Evolutionary conservation across 352 stramenopile genomes (phyloP).

Genomic region (Phytopythium litorale): DNA sequence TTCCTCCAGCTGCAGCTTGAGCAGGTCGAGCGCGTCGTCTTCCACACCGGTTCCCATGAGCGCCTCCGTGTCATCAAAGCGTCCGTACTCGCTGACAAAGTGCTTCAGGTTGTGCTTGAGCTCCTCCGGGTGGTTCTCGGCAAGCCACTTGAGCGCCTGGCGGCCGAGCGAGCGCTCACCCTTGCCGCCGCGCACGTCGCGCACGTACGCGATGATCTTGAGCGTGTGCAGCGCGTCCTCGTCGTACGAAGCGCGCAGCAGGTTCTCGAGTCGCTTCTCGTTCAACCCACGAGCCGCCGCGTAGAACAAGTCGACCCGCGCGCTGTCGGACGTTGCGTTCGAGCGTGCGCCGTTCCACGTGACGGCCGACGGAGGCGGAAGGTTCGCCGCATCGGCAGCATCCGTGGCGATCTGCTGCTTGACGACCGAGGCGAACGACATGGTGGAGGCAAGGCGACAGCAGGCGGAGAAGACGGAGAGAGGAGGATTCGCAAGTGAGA

Average conservation of each 20-base stretch:
- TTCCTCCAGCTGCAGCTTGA: conserved; percentile 23
- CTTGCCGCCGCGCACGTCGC: conserved; percentile 45
- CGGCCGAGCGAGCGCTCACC: conserved; percentile 39
- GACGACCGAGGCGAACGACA: conserved; percentile 21
- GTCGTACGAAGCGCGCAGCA: conserved; percentile 34
- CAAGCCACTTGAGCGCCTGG: conserved; percentile 34
- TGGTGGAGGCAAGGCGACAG: neutral
- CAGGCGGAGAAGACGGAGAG: neutral
- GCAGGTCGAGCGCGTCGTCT: conserved; percentile 32
- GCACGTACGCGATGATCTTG: conserved; percentile 49
- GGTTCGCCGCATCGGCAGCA: neutral
- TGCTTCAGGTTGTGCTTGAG: conserved; percentile 43
- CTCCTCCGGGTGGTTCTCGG: conserved; percentile 20
- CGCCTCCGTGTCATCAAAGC: conserved; percentile 42
- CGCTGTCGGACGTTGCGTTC: conserved; percentile 24
- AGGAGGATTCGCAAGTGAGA: conserved; percentile 16
- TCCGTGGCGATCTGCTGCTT: conserved; percentile 15
- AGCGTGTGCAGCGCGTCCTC: conserved; percentile 51
- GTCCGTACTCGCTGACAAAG: conserved; percentile 39
- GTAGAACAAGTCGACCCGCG: conserved; percentile 48
- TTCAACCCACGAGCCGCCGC: conserved; percentile 22
- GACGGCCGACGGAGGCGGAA: conserved; percentile 8
- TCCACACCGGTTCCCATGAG: conserved; percentile 40
- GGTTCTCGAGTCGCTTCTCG: conserved; percentile 18
- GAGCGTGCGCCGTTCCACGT: conserved; percentile 44